Percentiles rank a stretch among this genome's conserved stretches.
phyloP scores from a whole-genome alignment of 192 early-diverging fungal genomes.

The Coemansia sp. region DNA sequence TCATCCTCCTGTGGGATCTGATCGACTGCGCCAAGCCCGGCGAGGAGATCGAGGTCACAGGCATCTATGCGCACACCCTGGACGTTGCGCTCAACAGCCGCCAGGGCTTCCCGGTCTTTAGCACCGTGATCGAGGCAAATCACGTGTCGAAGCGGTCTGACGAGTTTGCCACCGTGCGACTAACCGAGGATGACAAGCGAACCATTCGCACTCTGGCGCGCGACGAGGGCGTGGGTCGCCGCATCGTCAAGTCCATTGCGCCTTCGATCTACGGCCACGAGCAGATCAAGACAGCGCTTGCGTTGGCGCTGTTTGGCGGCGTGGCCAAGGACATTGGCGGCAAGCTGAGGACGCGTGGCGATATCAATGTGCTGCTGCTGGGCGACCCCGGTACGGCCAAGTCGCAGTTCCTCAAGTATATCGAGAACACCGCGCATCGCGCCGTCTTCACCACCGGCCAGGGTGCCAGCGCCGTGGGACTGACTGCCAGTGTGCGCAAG shows the following conservation, averaged over 20 bases:
- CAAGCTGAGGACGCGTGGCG: conserved; percentile 94
- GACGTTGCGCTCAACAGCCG: conserved; percentile 82
- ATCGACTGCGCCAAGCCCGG: conserved; percentile 95
- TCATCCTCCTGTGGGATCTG: conserved; percentile 93
- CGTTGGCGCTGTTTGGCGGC: conserved; percentile 93
- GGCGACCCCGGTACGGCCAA: conserved; percentile 89
- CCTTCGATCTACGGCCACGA: conserved; percentile 99
- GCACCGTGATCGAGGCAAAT: conserved; percentile 96
- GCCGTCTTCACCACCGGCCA: conserved; percentile 87
- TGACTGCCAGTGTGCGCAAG: conserved; percentile 81
- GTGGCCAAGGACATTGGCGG: conserved; percentile 91
- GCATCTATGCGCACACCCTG: conserved; percentile 94
- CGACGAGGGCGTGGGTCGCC: conserved; percentile 76
- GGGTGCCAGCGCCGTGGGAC: conserved; percentile 81
- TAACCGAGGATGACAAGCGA: conserved; percentile 91
- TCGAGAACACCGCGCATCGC: conserved; percentile 82
- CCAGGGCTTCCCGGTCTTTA: conserved; percentile 97
- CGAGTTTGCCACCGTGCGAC: conserved; percentile 76
- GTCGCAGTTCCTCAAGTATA: conserved; percentile 83
- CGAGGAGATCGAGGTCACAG: conserved; percentile 94
- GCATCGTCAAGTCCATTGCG: conserved; percentile 92
- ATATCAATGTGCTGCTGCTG: conserved; percentile 95
- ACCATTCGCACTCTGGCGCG: conserved; percentile 70
- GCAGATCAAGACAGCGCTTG: conserved; percentile 92
- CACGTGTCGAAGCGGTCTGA: conserved; percentile 89